Percentiles rank a stretch among this genome's conserved stretches.
These are phyloP conservation scores for Tylopilus subfusipes DNA, from an alignment of 768 basidiomycete genomes.

Conservation along the genomic window DNA sequence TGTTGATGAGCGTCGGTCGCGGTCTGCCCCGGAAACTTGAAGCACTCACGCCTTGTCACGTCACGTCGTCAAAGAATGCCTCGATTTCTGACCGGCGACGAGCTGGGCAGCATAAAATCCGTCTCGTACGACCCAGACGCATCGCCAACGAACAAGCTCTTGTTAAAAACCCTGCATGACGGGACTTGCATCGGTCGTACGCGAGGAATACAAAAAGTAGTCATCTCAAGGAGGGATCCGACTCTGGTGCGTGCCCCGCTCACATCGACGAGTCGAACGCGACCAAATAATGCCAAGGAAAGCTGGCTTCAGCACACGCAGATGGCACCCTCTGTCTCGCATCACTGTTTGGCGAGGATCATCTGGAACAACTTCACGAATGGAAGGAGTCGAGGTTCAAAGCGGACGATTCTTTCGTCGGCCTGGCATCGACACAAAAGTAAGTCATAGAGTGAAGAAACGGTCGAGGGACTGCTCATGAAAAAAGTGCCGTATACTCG, in stretches of 20 bases:
- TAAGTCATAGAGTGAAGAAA: conserved; percentile 29
- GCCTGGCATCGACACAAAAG: conserved; percentile 51
- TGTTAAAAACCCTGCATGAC: conserved; percentile 34
- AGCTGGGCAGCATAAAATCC: conserved; percentile 71
- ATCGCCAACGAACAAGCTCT: conserved; percentile 33
- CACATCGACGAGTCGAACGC: conserved; percentile 10
- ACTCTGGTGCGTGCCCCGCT: conserved; percentile 38
- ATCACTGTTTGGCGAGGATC: conserved; percentile 40
- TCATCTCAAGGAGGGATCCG: conserved; percentile 28
- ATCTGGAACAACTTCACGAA: conserved; percentile 37
- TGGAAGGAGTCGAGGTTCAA: conserved; percentile 69
- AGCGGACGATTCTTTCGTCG: conserved; percentile 54
- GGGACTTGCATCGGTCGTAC: conserved; percentile 32
- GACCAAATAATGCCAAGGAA: conserved; percentile 36
- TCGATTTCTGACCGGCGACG: conserved; percentile 73
- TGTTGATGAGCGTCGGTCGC: background rate
- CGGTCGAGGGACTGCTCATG: conserved; percentile 1
- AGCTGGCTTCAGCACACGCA: conserved; percentile 66
- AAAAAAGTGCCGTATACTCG: conserved; percentile 47
- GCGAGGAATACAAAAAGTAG: conserved; percentile 40
- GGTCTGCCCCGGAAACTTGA: background rate
- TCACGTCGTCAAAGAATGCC: conserved; percentile 42
- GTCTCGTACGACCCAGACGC: conserved; percentile 40
- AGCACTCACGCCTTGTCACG: conserved; percentile 18
- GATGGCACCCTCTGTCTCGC: conserved; percentile 53